A percentile compares a stretch with the other conserved stretches of the same genome.
These are phyloP conservation scores for Clonostachys chloroleuca DNA, from an alignment of 2,329 filamentous ascomycete genomes.

Conservation along the genomic window DNA sequence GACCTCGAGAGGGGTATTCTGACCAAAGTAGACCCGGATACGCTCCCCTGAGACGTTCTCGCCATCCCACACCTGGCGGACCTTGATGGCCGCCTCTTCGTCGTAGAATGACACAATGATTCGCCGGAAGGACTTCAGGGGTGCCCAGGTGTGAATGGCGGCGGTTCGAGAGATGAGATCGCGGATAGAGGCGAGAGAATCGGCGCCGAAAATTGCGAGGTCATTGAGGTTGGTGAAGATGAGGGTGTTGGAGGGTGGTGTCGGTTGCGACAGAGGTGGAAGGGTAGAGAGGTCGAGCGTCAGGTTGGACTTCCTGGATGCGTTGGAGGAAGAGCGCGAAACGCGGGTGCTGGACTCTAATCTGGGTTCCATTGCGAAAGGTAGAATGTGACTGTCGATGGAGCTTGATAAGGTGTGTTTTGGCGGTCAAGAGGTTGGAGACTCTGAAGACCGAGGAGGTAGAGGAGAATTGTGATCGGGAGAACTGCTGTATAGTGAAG, in stretches of 20 bases:
- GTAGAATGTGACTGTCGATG: slow-evolving; percentile 4
- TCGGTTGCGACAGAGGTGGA: slow-evolving; percentile 65
- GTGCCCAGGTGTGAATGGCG: slow-evolving; percentile 72
- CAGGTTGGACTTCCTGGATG: slow-evolving; percentile 46
- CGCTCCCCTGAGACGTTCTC: slow-evolving; percentile 67
- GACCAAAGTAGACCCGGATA: slow-evolving; percentile 66
- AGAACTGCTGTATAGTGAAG: neutral
- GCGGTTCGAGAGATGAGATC: slow-evolving; percentile 67
- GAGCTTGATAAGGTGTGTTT: neutral
- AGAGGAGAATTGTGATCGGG: neutral
- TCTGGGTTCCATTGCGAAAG: slow-evolving; percentile 25
- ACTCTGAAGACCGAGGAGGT: neutral
- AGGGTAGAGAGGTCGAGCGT: slow-evolving; percentile 71
- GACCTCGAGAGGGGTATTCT: slow-evolving; percentile 51
- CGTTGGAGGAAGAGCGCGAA: slow-evolving; percentile 39
- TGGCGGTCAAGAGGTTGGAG: neutral
- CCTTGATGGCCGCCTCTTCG: slow-evolving; percentile 62
- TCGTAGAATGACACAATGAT: slow-evolving; percentile 77
- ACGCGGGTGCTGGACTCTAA: slow-evolving; percentile 22
- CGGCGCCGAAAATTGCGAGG: slow-evolving; percentile 66
- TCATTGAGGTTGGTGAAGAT: slow-evolving; percentile 78
- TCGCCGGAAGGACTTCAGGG: slow-evolving; percentile 77
- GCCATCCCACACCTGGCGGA: slow-evolving; percentile 70
- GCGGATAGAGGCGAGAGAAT: slow-evolving; percentile 71
- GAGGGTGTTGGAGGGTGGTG: slow-evolving; percentile 76